Evolutionary conservation across 306 rosid genomes (phyloP).

Genomic region (Bauhinia variegata): DNA sequence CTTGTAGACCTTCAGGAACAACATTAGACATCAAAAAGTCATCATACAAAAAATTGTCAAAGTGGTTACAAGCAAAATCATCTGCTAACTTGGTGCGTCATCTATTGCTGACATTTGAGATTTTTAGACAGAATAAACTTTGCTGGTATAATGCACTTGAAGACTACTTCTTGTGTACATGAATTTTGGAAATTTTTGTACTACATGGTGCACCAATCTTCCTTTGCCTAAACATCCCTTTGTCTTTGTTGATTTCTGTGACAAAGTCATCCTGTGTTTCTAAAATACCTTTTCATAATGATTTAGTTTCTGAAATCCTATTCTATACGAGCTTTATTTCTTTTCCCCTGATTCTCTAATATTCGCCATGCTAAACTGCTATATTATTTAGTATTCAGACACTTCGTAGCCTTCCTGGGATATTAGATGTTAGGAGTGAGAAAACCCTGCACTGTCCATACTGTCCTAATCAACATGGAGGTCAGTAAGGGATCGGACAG

Average conservation of each 20-base stretch:
- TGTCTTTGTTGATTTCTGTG: neutral
- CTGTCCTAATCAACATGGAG: too few relatives aligned
- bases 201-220: neutral
- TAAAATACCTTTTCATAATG: neutral
- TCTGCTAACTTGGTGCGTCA: conserved; percentile 75
- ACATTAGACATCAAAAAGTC: conserved; percentile 91
- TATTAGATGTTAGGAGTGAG: conserved; percentile 12
- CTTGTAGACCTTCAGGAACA: conserved; percentile 82
- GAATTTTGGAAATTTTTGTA: conserved; percentile 22
- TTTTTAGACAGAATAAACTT: conserved; percentile 13
- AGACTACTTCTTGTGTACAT: neutral
- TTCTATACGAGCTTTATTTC: neutral
- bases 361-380: conserved; percentile 23
- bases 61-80: conserved; percentile 87
- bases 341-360: neutral
- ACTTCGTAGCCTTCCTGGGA: conserved; percentile 5
- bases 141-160: conserved; percentile 17
- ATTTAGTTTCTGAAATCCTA: conserved; percentile 4
- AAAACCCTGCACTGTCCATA: too few relatives aligned
- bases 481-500: too few relatives aligned
- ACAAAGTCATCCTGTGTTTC: neutral
- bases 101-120: conserved; percentile 20
- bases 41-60: conserved; percentile 83
- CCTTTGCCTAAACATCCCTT: neutral
- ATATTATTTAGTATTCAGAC: neutral